Evolutionary conservation across 345 rosid species (phyloP), one percentile per base, ranked within the genome.

Genomic region (Acer saccharum): DNA sequence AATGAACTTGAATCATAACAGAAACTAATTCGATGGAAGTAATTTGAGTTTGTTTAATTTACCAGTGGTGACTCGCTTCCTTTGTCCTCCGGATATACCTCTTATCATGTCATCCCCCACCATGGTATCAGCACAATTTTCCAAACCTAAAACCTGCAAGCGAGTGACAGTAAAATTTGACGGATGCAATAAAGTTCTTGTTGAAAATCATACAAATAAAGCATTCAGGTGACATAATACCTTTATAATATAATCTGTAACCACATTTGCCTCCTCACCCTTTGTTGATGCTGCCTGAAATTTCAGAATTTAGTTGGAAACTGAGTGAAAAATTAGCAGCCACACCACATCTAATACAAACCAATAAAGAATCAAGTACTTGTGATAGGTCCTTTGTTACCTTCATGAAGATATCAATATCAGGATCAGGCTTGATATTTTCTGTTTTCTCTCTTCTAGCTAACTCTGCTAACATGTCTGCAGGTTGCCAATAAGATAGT

Each of bases 341-440:
- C n/a, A 27, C 10, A 46, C 41, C 10, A 46, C 27, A 50, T 3
- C 55, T 50, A 50, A 50, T 9, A 62, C 35, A 29, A 25, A 1
- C 27, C 27, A 25, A 25, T 25, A 1, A 25, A 25, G 27, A 25
- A 25, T 25, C 27, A 25, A 35, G 39, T 35, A 35, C 11, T 43
- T 43, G 46, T 43, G 46, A 43, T 43, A 43, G 46, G 55, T 12
- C 10, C 20, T 48, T 55, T 58, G 39, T 67, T 62, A 95, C 99
- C 98, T 95, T 95, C 96, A 95, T 90, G 79, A 90, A 85, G 29
- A 91, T 80, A 79, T 95, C 98, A 6, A 87, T 84, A 80, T 95
- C 93, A 79, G 94, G 97, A 81, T 91, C 91, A 9, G 91, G 91
- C 76, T 89, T 93, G 63, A 93, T 95, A 44, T 88, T 87, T 32